Evolutionary conservation across 148 eudicot genomes (phyloP).

Genomic region (Rhododendron kiyosumense): DNA sequence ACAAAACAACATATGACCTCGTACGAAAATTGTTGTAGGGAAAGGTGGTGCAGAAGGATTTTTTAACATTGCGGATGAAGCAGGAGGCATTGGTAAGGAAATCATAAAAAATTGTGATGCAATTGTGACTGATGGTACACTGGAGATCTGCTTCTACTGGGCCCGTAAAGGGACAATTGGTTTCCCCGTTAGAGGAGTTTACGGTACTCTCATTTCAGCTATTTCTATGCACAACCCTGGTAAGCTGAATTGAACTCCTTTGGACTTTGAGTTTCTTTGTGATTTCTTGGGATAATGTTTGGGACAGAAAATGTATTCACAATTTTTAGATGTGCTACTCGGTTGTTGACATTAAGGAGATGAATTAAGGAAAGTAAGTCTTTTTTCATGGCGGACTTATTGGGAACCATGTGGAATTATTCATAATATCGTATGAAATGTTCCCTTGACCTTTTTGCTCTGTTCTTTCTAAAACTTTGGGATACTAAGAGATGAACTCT

Average conservation of each 20-base stretch:
- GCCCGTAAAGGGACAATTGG: conserved; percentile 38
- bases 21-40: conserved; percentile 14
- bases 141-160: conserved; percentile 32
- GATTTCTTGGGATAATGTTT: not conserved
- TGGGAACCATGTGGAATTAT: not conserved
- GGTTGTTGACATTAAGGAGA: not conserved
- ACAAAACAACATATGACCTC: not conserved
- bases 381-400: not conserved
- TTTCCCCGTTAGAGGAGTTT: conserved; percentile 16
- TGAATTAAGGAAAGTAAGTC: too few relatives aligned
- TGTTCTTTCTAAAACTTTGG: not conserved
- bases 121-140: conserved; percentile 10
- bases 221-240: conserved; percentile 28
- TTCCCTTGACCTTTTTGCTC: not conserved
- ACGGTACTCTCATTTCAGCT: conserved; percentile 40
- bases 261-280: not conserved
- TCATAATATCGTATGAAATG: not conserved
- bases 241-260: not conserved
- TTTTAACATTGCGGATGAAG: conserved; percentile 30
- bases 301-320: not conserved
- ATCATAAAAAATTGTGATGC: conserved; percentile 1
- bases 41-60: conserved; percentile 24
- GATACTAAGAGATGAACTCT: not conserved
- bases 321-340: not conserved
- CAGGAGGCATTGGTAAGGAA: conserved; percentile 27